Conservation (phyloP, 2,329 filamentous ascomycete genomes). For the Aspergillus quadrilineatus region DNA sequence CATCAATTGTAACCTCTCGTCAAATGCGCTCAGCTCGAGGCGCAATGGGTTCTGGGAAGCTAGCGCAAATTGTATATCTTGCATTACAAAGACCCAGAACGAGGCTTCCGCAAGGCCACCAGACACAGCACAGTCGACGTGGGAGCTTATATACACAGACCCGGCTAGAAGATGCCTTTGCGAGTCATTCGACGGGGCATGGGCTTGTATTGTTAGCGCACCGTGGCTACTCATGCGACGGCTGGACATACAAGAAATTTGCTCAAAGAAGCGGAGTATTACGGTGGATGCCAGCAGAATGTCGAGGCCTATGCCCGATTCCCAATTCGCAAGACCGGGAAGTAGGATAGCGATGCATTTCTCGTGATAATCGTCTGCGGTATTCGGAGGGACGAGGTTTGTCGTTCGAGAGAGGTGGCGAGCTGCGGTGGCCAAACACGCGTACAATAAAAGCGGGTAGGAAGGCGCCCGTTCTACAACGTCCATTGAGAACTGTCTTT, state of each 20-base stretch:
- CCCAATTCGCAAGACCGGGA: slow-evolving; percentile 31
- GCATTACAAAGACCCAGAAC: slow-evolving; percentile 38
- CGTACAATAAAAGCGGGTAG: slow-evolving; percentile 33
- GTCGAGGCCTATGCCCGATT: slow-evolving; percentile 33
- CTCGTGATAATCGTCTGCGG: slow-evolving; percentile 36
- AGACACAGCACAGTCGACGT: slow-evolving; percentile 34
- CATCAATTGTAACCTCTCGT: slow-evolving; percentile 28
- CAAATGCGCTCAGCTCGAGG: slow-evolving; percentile 32
- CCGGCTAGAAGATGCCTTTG: slow-evolving; percentile 37
- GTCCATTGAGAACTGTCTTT: slow-evolving; percentile 32
- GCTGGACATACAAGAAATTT: slow-evolving; percentile 32
- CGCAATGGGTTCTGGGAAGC: slow-evolving; percentile 34
- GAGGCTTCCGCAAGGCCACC: slow-evolving; percentile 35
- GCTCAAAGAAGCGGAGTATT: slow-evolving; percentile 37
- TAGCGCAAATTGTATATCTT: slow-evolving; percentile 37
- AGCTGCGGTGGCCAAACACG: slow-evolving; percentile 35
- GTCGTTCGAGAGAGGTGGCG: slow-evolving; percentile 35
- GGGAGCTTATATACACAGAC: slow-evolving; percentile 37
- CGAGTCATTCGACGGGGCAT: slow-evolving; percentile 33
- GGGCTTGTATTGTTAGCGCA: slow-evolving; percentile 24
- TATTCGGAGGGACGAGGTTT: slow-evolving; percentile 27
- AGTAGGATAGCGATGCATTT: slow-evolving; percentile 37
- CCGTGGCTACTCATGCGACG: not conserved
- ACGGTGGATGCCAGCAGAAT: slow-evolving; percentile 36
- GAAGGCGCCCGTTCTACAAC: slow-evolving; percentile 33